Evolutionary conservation across 2,329 filamentous ascomycete species (phyloP).

Genomic region (Tolypocladium guangdongense): DNA sequence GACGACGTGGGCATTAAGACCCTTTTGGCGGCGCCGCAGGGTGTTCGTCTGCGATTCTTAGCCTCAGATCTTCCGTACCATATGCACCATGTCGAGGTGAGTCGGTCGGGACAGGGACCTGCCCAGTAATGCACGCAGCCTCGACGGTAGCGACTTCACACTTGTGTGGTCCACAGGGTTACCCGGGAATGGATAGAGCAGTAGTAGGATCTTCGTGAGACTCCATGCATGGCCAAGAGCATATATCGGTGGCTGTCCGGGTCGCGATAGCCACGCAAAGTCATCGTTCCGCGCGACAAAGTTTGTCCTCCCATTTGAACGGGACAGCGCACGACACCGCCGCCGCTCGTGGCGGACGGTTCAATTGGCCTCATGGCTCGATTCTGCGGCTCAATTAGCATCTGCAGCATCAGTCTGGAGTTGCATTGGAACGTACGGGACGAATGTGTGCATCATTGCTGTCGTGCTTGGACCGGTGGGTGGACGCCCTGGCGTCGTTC

Average conservation of each 20-base stretch:
- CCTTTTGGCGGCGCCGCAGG: too few relatives aligned
- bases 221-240: too few relatives aligned
- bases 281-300: background rate
- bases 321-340: background rate
- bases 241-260: background rate
- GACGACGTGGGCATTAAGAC: background rate
- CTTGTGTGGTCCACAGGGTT: background rate
- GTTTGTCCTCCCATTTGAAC: background rate
- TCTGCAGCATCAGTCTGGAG: background rate
- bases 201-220: background rate
- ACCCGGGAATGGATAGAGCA: background rate
- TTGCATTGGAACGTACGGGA: background rate
- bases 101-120: background rate
- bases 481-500: too few relatives aligned
- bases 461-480: background rate
- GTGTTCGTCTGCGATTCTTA: background rate
- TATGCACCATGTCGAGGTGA: background rate
- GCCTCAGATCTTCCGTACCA: background rate
- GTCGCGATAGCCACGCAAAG: background rate
- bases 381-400: background rate
- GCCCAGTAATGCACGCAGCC: background rate
- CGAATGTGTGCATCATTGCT: background rate
- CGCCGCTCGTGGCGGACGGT: background rate
- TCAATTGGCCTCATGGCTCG: background rate
- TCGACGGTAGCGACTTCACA: background rate